Evolutionary conservation across 768 basidiomycete species (phyloP).

Genomic region (Boletales sp.): DNA sequence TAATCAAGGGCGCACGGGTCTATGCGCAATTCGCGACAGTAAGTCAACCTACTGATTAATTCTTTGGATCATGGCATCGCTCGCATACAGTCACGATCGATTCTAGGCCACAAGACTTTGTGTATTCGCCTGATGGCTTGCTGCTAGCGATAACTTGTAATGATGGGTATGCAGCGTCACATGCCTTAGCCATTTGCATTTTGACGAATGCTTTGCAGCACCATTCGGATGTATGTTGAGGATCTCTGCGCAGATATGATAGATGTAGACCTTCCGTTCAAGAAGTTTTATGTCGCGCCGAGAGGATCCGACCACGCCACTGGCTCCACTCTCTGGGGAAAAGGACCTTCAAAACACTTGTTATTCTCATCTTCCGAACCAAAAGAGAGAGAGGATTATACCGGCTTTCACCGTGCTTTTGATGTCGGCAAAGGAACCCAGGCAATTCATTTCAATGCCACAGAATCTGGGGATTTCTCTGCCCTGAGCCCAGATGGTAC

Average conservation of each 20-base stretch:
- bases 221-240: slow-evolving; percentile 17
- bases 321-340: slow-evolving; percentile 56
- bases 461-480: slow-evolving; percentile 53
- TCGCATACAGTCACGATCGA: slow-evolving; percentile 19
- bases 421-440: slow-evolving; percentile 32
- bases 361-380: slow-evolving; percentile 62
- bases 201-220: slow-evolving; percentile 12
- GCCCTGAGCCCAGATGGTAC: slow-evolving; percentile 43
- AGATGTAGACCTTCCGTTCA: slow-evolving; percentile 11
- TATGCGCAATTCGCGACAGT: slow-evolving; percentile 15
- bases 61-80: slow-evolving; percentile 1
- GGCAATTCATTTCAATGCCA: slow-evolving; percentile 38
- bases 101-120: slow-evolving; percentile 40
- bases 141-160: slow-evolving; percentile 36
- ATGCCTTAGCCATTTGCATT: background rate
- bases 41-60: slow-evolving; percentile 1
- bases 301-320: slow-evolving; percentile 26
- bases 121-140: slow-evolving; percentile 40
- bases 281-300: slow-evolving; percentile 14
- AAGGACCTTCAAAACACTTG: slow-evolving; percentile 31
- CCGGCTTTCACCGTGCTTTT: slow-evolving; percentile 50
- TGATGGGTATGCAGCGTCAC: slow-evolving; percentile 23
- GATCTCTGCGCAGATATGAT: slow-evolving; percentile 21
- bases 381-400: slow-evolving; percentile 5
- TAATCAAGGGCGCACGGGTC: slow-evolving; percentile 7